These are phyloP conservation scores for Climacium dendroides DNA, from an alignment of 225 moss, liverwort and hornwort genomes.

Conservation along the genomic window DNA sequence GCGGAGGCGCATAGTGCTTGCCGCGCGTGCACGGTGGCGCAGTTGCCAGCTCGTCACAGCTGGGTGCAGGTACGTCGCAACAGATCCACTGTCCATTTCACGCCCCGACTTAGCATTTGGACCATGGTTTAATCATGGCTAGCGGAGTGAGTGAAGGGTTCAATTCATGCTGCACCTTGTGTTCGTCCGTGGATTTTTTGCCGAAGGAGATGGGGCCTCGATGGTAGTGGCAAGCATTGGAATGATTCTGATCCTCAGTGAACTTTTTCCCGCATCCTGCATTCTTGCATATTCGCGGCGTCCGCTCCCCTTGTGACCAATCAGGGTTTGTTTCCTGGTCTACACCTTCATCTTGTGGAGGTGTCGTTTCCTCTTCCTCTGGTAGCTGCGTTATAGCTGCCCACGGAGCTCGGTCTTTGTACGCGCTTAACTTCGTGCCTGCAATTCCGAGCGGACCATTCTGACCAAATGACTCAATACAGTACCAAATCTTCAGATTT, in stretches of 20 bases:
- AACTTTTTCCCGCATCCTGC: not conserved
- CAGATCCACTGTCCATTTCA: constrained; percentile 16
- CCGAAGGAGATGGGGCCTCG: constrained; percentile 12
- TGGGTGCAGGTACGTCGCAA: constrained; percentile 4
- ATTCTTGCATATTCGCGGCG: constrained; percentile 1
- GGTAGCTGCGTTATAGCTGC: constrained; percentile 21
- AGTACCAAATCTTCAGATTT: not conserved
- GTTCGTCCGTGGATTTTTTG: constrained; percentile 6
- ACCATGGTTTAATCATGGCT: not conserved
- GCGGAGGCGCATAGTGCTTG: constrained; percentile 25
- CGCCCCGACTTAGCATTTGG: not conserved
- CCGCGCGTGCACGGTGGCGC: constrained; percentile 11
- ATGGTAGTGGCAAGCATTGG: constrained; percentile 16
- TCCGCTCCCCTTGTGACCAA: not conserved
- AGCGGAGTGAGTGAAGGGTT: not conserved
- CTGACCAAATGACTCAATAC: not conserved
- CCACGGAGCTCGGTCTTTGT: constrained; percentile 7
- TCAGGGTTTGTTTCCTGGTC: not conserved
- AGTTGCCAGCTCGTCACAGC: not conserved
- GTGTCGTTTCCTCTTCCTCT: not conserved
- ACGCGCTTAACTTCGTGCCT: constrained; percentile 19
- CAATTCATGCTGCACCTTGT: constrained; percentile 1
- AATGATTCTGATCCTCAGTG: not conserved
- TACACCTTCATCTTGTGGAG: not conserved
- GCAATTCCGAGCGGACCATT: not conserved